Evolutionary conservation across 257 asterid species (phyloP).

Genomic region (Plantago major): DNA sequence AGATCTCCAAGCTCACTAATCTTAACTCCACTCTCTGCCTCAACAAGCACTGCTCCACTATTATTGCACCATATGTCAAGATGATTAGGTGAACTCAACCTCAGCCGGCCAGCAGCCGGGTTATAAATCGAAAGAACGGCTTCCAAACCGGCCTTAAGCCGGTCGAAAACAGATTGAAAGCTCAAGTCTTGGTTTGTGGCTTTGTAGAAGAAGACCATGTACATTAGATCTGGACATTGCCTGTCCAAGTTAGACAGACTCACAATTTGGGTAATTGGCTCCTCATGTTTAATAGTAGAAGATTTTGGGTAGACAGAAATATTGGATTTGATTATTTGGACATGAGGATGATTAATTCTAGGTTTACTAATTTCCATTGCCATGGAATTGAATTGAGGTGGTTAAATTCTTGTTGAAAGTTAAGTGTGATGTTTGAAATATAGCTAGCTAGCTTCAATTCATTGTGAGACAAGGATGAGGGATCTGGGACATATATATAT

Average conservation of each 20-base stretch:
- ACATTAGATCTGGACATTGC: constrained; percentile 29
- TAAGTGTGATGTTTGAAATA: not conserved
- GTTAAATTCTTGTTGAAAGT: constrained; percentile 6
- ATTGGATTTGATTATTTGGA: constrained; percentile 19
- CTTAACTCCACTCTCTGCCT: constrained; percentile 19
- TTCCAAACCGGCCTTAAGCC: constrained; percentile 22
- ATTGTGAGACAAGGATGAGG: constrained; percentile 16
- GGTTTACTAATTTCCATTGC: not conserved
- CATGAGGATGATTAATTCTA: not conserved
- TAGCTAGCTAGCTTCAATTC: no score
- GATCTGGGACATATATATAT: constrained; percentile 15
- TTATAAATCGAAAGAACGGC: constrained; percentile 21
- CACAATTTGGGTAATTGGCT: constrained; percentile 15
- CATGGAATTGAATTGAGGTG: constrained; percentile 5
- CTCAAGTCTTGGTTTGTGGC: not conserved
- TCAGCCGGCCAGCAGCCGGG: constrained; percentile 28
- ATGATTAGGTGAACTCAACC: constrained; percentile 13
- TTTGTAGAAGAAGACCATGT: constrained; percentile 25
- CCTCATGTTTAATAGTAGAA: not conserved
- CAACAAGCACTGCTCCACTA: constrained; percentile 25
- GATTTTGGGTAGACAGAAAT: constrained; percentile 22
- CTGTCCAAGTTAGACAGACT: constrained; percentile 25
- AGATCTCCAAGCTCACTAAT: constrained; percentile 27
- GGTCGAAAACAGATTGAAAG: constrained; percentile 15
- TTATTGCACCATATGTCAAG: constrained; percentile 25